Evolutionary conservation across 805 yeast genomes (phyloP), one percentile per base, ranked within the genome.

Genomic region (Cyberlindnera euphorbiae): DNA sequence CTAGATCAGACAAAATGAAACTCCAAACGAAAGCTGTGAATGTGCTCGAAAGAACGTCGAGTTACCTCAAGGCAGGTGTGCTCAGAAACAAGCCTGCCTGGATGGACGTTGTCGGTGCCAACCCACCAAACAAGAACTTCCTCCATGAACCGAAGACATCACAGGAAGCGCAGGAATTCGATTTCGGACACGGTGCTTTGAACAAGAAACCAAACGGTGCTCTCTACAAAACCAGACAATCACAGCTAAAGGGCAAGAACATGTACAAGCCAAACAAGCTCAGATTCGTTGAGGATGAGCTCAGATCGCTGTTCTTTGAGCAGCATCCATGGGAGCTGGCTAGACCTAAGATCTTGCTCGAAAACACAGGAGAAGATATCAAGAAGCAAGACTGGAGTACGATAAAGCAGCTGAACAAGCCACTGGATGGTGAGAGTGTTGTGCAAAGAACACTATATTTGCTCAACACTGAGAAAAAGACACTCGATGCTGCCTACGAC

Each of bases 271-370:
- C 46, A 17, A 33, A 41, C n/a, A 46, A 46, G 28, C 47, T 65
- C 26, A 46, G 45, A 17, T 65, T 52, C 39, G 54, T 64, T 5
- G 72, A 90, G 60, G 98, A 93, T 61, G 77, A 81, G 50, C 62
- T 93, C 49, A 77, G 98, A 64, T 69, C 74, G 31, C 67, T 83
- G 17, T 93, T 93, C 55, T 90, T 81, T 60, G 77, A 78, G 41
- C 96, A 89, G 57, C 98, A 93, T 62, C 98, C 98, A 6, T 93
- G 98, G 98, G 98, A 93, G 62, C 67, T 89, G 36, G 86, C 97
- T 2, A 75, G 95, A 49, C 96, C 97, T 11, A 85, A 84, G 56
- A 70, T 77, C 19, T 63, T 93, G 47, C 71, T 88, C 30, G 98
- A 93, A 59, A 83, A 78, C 51, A 69, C 71, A 25, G 85, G 83